Evolutionary conservation across 2,329 filamentous ascomycete genomes (phyloP).

Genomic region (Fusarium nematophilum): DNA sequence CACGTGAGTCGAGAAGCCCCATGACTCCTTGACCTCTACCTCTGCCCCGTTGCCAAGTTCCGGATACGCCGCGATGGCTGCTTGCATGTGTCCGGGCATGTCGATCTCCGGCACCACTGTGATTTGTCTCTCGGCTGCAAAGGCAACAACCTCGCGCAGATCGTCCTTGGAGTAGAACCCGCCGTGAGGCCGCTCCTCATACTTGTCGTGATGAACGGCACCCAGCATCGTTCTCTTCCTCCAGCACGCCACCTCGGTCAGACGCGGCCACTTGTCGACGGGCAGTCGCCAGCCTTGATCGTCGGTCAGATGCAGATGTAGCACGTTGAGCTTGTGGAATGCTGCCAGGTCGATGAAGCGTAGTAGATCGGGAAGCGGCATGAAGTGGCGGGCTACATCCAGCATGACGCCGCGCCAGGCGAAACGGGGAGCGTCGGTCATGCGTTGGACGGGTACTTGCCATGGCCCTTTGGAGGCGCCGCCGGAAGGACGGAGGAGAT

Average conservation of each 20-base stretch:
- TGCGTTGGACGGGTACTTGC: conserved; percentile 14
- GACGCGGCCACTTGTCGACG: conserved; percentile 18
- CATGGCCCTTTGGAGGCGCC: conserved; percentile 12
- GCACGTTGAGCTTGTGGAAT: conserved; percentile 28
- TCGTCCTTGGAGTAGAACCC: conserved; percentile 28
- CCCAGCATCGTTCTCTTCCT: conserved; percentile 25
- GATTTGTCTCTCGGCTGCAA: conserved; percentile 26
- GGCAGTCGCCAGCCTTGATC: conserved; percentile 33
- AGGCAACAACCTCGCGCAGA: conserved; percentile 22
- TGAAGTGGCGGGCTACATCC: conserved; percentile 36
- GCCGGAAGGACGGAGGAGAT: conserved; percentile 6
- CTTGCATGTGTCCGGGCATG: conserved; percentile 38
- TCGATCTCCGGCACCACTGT: conserved; percentile 35
- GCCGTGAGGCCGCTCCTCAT: conserved; percentile 25
- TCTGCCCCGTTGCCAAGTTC: conserved; percentile 28
- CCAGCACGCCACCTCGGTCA: conserved; percentile 26
- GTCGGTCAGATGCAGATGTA: conserved; percentile 32
- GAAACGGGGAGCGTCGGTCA: conserved; percentile 25
- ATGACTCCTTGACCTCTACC: conserved; percentile 27
- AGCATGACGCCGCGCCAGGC: conserved; percentile 35
- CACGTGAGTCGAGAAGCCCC: conserved; percentile 32
- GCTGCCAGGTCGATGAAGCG: conserved; percentile 30
- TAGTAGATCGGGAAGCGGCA: conserved; percentile 31
- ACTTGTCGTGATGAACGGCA: conserved; percentile 9
- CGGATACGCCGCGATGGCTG: conserved; percentile 33